Evolutionary conservation across 495 filamentous ascomycete genomes (phyloP), one percentile per base, ranked within the genome.

Genomic region (Penicillium manginii): DNA sequence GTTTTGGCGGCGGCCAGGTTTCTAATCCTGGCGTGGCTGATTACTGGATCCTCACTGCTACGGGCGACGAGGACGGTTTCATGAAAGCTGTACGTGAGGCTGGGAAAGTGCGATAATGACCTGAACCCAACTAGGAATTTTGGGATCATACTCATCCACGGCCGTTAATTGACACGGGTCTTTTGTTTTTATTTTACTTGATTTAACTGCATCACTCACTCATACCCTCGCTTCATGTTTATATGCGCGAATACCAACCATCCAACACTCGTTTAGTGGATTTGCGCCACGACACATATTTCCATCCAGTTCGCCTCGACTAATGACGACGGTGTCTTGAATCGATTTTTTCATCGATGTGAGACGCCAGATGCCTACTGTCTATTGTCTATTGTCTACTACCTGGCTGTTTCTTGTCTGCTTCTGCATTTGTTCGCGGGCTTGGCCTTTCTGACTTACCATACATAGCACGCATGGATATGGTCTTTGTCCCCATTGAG

Each of bases 11-110:
- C 48, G 74, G 76, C 17, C 71, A 76, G 31, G 54, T 79, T 29
- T 40, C 67, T 21, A 72, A 73, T 57, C 63, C 71, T 19, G 74
- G 71, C 18, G 68, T 73, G 35, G 75, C 75, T 56, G 63, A 79
- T 57, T 79, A 80, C 59, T 80, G 76, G 76, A 57, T 79, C 49
- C 61, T 80, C 47, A 69, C 66, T 33, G 63, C 72, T 53, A 71
- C 76, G 50, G 81, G 86, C 1, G 75, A 76, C 42, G 86, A 88
- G 55, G 88, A 93, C 54, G 80, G 80, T 1, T 92, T 92, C 71
- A 89, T 93, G 78, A 66, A 70, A 23, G 76, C 75, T 47, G 83
- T 93, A n/a, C 77, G 88, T 58, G 81, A 78, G 17, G 89, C 88
- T 12, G 89, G 90, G 33, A 92, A 90, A 69, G 85, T 83, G 23